phyloP scores from a whole-genome alignment of 2,329 filamentous ascomycete genomes.

The Aspergillus sp. region DNA sequence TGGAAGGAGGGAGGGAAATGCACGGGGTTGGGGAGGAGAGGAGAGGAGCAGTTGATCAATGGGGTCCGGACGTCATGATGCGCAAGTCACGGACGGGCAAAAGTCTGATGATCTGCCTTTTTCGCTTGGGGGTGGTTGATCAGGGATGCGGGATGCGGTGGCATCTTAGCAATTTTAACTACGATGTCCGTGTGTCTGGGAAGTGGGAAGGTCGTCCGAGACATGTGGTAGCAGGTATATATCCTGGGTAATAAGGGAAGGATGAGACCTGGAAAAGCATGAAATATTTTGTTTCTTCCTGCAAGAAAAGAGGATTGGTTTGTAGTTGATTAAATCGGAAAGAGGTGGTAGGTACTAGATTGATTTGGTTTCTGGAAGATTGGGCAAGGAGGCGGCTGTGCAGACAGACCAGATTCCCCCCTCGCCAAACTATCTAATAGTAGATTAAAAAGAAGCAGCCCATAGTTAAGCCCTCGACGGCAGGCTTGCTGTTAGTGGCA shows the following conservation, averaged over 20 bases:
- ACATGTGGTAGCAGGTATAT: neutral
- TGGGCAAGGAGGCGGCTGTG: neutral
- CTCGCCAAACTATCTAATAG: neutral
- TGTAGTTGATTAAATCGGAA: neutral
- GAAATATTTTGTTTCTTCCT: neutral
- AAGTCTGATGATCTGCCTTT: neutral
- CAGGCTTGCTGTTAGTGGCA: neutral
- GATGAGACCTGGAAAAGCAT: neutral
- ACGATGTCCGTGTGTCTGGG: neutral
- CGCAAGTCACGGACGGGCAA: constrained; percentile 7
- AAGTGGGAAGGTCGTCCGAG: neutral
- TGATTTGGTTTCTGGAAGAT: neutral
- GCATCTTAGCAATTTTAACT: neutral
- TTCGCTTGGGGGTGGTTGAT: neutral
- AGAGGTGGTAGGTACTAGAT: neutral
- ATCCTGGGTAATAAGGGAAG: neutral
- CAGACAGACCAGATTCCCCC: neutral
- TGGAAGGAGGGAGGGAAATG: neutral
- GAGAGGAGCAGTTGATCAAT: neutral
- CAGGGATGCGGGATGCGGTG: constrained; percentile 1
- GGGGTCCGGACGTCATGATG: constrained; percentile 8
- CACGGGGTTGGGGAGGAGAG: neutral
- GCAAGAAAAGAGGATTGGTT: neutral
- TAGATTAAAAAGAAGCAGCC: too few relatives aligned
- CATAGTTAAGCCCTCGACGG: neutral